A percentile compares a stretch with the other conserved stretches of the same genome.
Evolutionary conservation across 352 stramenopile genomes (phyloP).

Genomic region (Phytophthora quininea): DNA sequence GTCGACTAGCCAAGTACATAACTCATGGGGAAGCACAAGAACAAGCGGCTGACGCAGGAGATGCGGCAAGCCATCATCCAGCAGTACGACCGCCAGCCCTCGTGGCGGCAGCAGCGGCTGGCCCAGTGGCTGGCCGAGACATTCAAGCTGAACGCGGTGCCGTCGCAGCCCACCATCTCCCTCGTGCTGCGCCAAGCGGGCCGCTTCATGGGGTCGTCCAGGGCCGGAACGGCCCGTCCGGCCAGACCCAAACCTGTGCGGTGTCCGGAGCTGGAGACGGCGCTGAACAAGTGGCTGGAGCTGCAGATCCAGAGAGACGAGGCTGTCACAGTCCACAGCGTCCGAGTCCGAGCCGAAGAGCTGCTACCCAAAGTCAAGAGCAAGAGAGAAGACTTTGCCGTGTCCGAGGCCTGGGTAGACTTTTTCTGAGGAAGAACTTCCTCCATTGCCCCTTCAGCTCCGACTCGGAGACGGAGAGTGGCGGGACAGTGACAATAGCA

Average conservation of each 20-base stretch:
- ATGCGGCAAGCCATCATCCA: conserved; percentile 73
- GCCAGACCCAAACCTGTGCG: conserved; percentile 54
- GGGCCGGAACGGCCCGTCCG: conserved; percentile 22
- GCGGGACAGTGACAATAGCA: background rate
- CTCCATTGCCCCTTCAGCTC: conserved; percentile 36
- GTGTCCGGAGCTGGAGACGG: conserved; percentile 68
- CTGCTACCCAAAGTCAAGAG: conserved; percentile 16
- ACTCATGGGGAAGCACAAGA: conserved; percentile 32
- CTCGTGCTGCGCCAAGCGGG: conserved; percentile 61
- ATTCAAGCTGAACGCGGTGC: conserved; percentile 56
- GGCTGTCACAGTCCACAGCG: conserved; percentile 20
- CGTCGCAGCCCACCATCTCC: conserved; percentile 82
- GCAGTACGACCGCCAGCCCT: conserved; percentile 66
- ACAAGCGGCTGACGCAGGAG: conserved; percentile 62
- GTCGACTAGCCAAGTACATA: background rate
- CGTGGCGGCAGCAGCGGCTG: conserved; percentile 66
- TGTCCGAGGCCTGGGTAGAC: conserved; percentile 39
- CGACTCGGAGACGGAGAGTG: conserved; percentile 23
- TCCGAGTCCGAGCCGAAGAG: conserved; percentile 22
- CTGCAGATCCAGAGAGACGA: conserved; percentile 27
- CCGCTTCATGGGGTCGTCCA: conserved; percentile 36
- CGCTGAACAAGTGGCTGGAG: conserved; percentile 68
- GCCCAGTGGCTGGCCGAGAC: conserved; percentile 67
- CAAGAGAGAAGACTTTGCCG: conserved; percentile 23
- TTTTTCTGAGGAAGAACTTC: conserved; percentile 31